phyloP scores from a whole-genome alignment of 306 rosid genomes.

The Boehmeria nivea region DNA sequence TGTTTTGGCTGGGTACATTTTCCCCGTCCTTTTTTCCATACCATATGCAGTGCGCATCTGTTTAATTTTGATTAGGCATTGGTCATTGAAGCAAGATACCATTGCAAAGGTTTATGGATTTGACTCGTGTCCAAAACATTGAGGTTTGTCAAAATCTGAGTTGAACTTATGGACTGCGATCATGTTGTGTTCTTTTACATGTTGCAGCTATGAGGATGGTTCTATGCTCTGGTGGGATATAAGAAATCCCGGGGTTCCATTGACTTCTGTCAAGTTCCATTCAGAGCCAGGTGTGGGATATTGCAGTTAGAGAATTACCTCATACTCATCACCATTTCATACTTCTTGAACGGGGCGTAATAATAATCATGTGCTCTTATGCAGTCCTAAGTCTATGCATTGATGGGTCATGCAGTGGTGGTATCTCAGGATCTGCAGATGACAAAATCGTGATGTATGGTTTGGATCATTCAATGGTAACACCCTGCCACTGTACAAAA shows the following conservation, averaged over 20 bases:
- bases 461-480: constrained; percentile 86
- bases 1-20: constrained; percentile 69
- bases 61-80: too few species aligned
- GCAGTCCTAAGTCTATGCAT: constrained; percentile 70
- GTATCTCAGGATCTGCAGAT: constrained; percentile 87
- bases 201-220: constrained; percentile 81
- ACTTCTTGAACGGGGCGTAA: constrained; percentile 3
- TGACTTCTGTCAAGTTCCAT: constrained; percentile 73
- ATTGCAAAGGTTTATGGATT: too few species aligned
- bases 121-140: too few species aligned
- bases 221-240: constrained; percentile 98
- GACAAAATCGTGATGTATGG: constrained; percentile 63
- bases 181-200: constrained; percentile 8
- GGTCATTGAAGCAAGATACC: too few species aligned
- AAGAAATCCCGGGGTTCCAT: constrained; percentile 58
- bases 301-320: constrained; percentile 1
- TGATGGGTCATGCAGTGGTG: constrained; percentile 78
- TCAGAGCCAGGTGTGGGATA: constrained; percentile 69
- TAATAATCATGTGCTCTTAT: constrained; percentile 13
- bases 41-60: too few species aligned
- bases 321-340: constrained; percentile 8
- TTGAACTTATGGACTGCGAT: too few species aligned
- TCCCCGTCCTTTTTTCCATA: constrained; percentile 7
- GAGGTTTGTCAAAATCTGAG: too few species aligned
- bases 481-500: constrained; percentile 3